These are phyloP conservation scores for Colletotrichum costaricense DNA, from an alignment of 2,329 filamentous ascomycete species.

Conservation along the genomic window DNA sequence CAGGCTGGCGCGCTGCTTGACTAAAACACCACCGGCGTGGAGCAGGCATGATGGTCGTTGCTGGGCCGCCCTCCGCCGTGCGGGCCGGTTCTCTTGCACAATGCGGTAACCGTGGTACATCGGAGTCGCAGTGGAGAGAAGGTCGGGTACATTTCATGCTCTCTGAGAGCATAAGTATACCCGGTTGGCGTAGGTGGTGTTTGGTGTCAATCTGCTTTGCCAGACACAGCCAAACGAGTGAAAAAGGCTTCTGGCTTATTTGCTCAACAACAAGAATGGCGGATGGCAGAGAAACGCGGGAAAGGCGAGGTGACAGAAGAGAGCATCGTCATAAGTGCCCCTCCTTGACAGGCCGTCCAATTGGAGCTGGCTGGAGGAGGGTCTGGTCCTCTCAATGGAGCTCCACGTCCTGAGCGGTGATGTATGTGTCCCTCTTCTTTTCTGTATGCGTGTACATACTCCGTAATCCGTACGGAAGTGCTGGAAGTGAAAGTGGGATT, in stretches of 20 bases:
- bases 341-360: conserved; percentile 28
- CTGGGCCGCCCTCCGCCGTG: conserved; percentile 34
- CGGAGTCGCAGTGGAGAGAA: background rate
- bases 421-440: conserved; percentile 30
- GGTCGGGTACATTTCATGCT: background rate
- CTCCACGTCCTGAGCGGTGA: conserved; percentile 19
- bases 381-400: conserved; percentile 17
- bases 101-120: conserved; percentile 27
- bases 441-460: background rate
- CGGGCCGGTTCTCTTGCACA: conserved; percentile 28
- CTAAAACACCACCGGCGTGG: conserved; percentile 32
- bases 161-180: background rate
- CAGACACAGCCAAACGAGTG: background rate
- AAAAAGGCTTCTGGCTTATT: background rate
- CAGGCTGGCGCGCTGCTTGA: conserved; percentile 34
- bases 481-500: conserved; percentile 25
- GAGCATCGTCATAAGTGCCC: conserved; percentile 34
- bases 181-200: background rate
- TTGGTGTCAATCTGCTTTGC: background rate
- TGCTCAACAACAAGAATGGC: background rate
- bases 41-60: conserved; percentile 34
- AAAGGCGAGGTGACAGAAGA: conserved; percentile 24
- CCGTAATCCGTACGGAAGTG: conserved; percentile 20
- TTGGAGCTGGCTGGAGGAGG: conserved; percentile 5
- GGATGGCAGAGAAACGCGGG: conserved; percentile 13